phyloP scores from a whole-genome alignment of 345 rosid species.

The Aegle marmelos region DNA sequence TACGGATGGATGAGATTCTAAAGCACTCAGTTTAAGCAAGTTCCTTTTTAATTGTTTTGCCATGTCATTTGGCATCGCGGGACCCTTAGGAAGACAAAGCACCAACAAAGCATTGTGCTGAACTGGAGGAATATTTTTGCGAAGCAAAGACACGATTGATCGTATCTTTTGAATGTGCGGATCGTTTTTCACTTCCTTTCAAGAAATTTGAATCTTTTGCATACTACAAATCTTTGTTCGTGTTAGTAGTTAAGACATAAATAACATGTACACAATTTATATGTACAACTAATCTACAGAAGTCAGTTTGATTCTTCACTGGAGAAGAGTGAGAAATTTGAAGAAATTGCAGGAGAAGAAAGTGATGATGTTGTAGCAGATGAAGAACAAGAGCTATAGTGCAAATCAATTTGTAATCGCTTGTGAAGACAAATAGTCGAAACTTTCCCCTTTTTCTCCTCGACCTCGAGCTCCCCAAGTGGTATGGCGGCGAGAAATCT shows the following conservation, averaged over 20 bases:
- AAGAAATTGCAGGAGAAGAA: slow-evolving; percentile 12
- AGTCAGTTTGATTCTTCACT: background rate
- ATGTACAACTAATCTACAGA: background rate
- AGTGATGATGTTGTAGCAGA: slow-evolving; percentile 11
- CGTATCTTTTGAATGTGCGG: background rate
- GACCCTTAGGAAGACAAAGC: background rate
- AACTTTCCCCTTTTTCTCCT: slow-evolving; percentile 40
- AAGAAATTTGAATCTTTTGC: too few species aligned
- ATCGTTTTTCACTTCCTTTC: background rate
- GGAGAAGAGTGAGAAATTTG: background rate
- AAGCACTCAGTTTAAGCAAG: background rate
- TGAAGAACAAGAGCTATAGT: slow-evolving; percentile 20
- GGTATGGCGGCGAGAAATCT: slow-evolving; percentile 63
- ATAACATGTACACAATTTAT: background rate
- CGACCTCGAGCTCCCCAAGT: slow-evolving; percentile 46
- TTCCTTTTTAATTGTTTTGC: background rate
- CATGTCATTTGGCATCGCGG: background rate
- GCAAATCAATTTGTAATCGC: slow-evolving; percentile 69
- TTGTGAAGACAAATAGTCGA: slow-evolving; percentile 34
- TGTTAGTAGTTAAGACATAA: background rate
- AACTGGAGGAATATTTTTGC: background rate
- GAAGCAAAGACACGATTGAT: background rate
- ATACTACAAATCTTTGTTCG: background rate
- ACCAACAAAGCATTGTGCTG: background rate
- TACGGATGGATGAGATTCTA: slow-evolving; percentile 14